A percentile compares a stretch with the other conserved stretches of the same genome.
These are phyloP conservation scores for Oehlia diaphana DNA, from an alignment of 192 early-diverging fungal species.

Conservation along the genomic window DNA sequence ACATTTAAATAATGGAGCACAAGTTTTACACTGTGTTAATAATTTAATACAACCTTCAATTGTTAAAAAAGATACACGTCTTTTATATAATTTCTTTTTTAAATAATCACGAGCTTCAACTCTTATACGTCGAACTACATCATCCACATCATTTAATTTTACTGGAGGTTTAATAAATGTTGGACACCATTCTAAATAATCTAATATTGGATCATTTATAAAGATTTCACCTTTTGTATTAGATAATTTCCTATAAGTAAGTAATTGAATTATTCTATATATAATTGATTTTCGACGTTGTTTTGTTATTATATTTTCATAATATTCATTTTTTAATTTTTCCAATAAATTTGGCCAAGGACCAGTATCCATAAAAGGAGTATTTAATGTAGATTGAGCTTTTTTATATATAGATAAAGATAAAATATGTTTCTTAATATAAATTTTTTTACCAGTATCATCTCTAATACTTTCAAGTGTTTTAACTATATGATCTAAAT, in stretches of 20 bases:
- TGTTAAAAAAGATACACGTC: neutral
- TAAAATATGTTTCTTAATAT: neutral
- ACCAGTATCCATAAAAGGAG: conserved; percentile 1
- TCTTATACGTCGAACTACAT: neutral
- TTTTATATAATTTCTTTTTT: neutral
- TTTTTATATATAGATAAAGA: neutral
- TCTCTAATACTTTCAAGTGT: neutral
- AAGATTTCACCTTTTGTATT: neutral
- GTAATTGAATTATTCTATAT: neutral
- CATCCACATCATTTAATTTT: neutral
- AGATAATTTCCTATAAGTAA: neutral
- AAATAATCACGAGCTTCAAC: neutral
- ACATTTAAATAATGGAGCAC: neutral
- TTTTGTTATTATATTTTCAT: neutral
- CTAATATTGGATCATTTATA: neutral
- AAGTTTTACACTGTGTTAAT: neutral
- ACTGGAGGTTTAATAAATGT: neutral
- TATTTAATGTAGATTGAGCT: neutral
- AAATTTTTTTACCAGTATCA: neutral
- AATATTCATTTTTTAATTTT: neutral
- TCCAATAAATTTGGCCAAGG: conserved; percentile 5
- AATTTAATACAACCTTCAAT: neutral
- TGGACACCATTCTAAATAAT: neutral
- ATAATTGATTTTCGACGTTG: neutral
- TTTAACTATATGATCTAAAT: neutral